Conservation (phyloP, 768 basidiomycete genomes). For the Cyathus striatus region DNA sequence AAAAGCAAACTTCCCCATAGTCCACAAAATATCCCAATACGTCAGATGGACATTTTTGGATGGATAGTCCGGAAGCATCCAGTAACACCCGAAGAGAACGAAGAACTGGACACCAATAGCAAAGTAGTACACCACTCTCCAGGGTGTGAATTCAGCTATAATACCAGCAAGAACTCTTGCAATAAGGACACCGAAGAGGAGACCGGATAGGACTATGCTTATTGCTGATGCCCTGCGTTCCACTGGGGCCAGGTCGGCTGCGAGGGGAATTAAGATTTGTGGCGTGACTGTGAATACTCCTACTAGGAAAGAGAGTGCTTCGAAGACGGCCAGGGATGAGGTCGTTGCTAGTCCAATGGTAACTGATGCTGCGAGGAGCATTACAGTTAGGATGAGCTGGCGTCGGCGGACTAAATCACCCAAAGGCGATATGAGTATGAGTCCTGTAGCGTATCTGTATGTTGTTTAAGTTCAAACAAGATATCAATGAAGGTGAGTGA, state of each 20-base stretch:
- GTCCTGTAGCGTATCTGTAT: conserved; percentile 31
- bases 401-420: conserved; percentile 81
- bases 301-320: conserved; percentile 64
- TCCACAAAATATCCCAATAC: conserved; percentile 65
- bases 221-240: conserved; percentile 70
- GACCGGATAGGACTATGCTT: conserved; percentile 63
- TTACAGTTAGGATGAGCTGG: conserved; percentile 58
- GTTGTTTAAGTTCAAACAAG: neutral
- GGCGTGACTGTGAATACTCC: conserved; percentile 68
- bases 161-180: conserved; percentile 74
- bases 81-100: conserved; percentile 55
- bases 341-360: conserved; percentile 73
- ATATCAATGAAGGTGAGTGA: neutral
- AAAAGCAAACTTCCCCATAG: conserved; percentile 71
- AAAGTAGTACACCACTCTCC: conserved; percentile 76
- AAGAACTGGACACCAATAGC: conserved; percentile 64
- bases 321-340: conserved; percentile 51
- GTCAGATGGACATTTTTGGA: conserved; percentile 62
- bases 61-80: conserved; percentile 76
- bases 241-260: conserved; percentile 78
- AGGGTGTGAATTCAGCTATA: conserved; percentile 66
- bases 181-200: conserved; percentile 71
- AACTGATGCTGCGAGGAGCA: conserved; percentile 48
- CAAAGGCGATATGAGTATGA: conserved; percentile 73
- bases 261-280: conserved; percentile 72